phyloP scores from a whole-genome alignment of 1,284 basidiomycete genomes.

The Sphaerobolus stellatus region DNA sequence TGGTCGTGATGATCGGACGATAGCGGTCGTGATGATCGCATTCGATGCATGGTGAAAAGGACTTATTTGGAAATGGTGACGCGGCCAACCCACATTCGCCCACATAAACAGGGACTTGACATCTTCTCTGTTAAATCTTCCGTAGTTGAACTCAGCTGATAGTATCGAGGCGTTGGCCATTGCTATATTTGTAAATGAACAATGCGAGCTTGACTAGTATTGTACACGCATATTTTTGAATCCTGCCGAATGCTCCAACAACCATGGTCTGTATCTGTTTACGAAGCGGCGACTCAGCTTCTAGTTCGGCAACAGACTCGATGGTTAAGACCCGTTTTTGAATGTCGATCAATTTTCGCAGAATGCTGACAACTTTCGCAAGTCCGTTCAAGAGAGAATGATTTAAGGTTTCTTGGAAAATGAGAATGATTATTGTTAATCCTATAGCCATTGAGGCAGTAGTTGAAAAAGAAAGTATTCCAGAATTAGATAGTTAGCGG shows the following conservation, averaged over 20 bases:
- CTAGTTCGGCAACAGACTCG: slow-evolving; percentile 30
- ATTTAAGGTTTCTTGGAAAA: slow-evolving; percentile 75
- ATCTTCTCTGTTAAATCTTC: slow-evolving; percentile 54
- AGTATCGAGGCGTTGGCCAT: slow-evolving; percentile 45
- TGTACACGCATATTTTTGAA: slow-evolving; percentile 27
- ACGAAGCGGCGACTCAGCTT: slow-evolving; percentile 31
- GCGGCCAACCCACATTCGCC: no score
- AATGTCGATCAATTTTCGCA: slow-evolving; percentile 38
- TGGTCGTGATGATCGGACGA: no score
- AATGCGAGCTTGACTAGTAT: neutral
- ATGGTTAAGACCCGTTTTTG: slow-evolving; percentile 43
- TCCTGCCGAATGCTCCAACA: slow-evolving; percentile 18
- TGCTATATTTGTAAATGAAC: slow-evolving; percentile 32
- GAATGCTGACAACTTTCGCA: slow-evolving; percentile 32
- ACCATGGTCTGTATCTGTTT: slow-evolving; percentile 31
- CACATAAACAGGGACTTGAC: slow-evolving; percentile 38
- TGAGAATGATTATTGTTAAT: slow-evolving; percentile 51
- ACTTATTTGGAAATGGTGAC: no score
- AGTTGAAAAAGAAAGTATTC: slow-evolving; percentile 57
- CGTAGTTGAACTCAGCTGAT: slow-evolving; percentile 54
- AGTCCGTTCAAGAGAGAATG: slow-evolving; percentile 43
- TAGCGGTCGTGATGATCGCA: no score
- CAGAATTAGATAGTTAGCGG: slow-evolving; percentile 60
- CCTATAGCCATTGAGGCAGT: slow-evolving; percentile 62
- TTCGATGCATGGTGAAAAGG: no score